phyloP scores from a whole-genome alignment of 805 yeast genomes.

The Lipomyces chichibuensis region DNA sequence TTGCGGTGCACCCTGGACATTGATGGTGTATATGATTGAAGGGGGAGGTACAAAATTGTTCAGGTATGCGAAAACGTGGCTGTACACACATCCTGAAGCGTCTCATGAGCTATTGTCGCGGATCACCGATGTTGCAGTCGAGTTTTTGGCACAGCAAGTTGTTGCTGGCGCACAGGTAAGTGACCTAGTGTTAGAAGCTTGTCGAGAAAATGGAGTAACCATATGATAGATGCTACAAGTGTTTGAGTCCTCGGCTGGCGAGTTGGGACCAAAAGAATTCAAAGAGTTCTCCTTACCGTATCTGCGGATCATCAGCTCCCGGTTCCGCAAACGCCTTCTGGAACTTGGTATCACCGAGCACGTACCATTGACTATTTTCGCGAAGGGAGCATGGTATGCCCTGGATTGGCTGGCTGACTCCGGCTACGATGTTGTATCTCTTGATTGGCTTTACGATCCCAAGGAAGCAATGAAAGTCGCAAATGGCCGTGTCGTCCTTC shows the following conservation, averaged over 20 bases:
- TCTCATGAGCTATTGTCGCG: slow-evolving; percentile 72
- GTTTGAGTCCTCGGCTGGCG: slow-evolving; percentile 98
- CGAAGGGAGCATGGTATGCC: slow-evolving; percentile 98
- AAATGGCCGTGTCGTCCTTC: slow-evolving; percentile 77
- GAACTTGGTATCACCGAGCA: slow-evolving; percentile 70
- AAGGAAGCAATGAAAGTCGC: slow-evolving; percentile 76
- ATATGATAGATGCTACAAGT: slow-evolving; percentile 72
- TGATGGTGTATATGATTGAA: slow-evolving; percentile 94
- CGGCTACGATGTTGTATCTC: slow-evolving; percentile 84
- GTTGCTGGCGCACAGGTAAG: slow-evolving; percentile 87
- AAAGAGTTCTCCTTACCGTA: slow-evolving; percentile 88
- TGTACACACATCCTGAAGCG: slow-evolving; percentile 74
- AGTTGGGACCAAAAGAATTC: slow-evolving; percentile 87
- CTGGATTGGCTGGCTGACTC: slow-evolving; percentile 77
- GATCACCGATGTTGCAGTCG: slow-evolving; percentile 85
- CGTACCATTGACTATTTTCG: slow-evolving; percentile 87
- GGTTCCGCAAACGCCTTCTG: slow-evolving; percentile 66
- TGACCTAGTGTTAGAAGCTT: neutral
- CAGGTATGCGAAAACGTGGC: slow-evolving; percentile 90
- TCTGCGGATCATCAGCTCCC: slow-evolving; percentile 69
- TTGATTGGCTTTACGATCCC: slow-evolving; percentile 91
- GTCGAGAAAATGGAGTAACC: neutral
- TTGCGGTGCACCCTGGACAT: slow-evolving; percentile 98
- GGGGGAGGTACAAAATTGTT: slow-evolving; percentile 88
- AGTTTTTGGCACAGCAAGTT: slow-evolving; percentile 91